Conservation (phyloP, 306 rosid genomes). For the Rosa rugosa region DNA sequence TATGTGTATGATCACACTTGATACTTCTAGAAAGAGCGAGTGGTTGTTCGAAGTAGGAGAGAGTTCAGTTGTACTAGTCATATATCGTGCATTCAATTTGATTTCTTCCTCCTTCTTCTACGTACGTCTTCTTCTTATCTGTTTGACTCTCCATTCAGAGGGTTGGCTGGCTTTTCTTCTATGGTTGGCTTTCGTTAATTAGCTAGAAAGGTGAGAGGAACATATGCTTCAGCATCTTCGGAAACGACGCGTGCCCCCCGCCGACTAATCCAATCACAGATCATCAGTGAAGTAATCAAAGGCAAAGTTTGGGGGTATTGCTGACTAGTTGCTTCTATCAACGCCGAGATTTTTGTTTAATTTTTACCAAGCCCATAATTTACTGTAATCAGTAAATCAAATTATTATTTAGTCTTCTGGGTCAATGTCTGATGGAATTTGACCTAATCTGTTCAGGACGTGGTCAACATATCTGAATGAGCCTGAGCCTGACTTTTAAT, state of each 20-base stretch:
- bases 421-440: neutral
- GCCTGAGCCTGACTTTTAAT: neutral
- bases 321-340: neutral
- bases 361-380: too few relatives aligned
- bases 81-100: neutral
- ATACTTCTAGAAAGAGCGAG: slow-evolving; percentile 8
- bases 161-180: neutral
- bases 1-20: neutral
- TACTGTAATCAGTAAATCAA: neutral
- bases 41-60: neutral
- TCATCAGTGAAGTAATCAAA: slow-evolving; percentile 2
- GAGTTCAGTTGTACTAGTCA: slow-evolving; percentile 7
- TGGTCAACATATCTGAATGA: neutral
- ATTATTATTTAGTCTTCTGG: neutral
- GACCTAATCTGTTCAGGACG: neutral
- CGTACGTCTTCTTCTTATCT: neutral
- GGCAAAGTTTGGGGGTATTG: neutral
- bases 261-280: neutral
- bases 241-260: neutral
- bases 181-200: neutral
- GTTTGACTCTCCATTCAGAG: neutral
- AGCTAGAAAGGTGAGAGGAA: slow-evolving; percentile 1
- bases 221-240: neutral
- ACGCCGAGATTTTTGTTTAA: neutral
- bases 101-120: neutral